Evolutionary conservation across 345 rosid genomes (phyloP).

Genomic region (Salix suchowensis): DNA sequence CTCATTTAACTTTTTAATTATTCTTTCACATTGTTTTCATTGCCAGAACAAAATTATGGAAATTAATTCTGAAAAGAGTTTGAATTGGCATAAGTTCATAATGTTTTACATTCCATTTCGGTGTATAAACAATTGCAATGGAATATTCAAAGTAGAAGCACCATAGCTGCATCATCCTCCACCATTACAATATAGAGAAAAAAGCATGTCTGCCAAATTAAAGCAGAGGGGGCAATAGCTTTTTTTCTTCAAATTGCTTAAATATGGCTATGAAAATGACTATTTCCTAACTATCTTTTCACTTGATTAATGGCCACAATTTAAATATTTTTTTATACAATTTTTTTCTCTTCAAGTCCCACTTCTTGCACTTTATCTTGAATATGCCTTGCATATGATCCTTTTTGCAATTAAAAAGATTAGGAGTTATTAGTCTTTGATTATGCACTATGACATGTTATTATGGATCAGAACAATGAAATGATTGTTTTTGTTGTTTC

Average conservation of each 20-base stretch:
- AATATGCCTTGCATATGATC: constrained; percentile 30
- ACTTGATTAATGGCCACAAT: constrained; percentile 8
- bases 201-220: background rate
- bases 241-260: background rate
- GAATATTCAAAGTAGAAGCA: background rate
- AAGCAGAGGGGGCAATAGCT: constrained; percentile 1
- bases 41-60: background rate
- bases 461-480: too few species aligned
- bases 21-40: background rate
- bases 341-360: constrained; percentile 7
- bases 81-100: background rate
- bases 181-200: background rate
- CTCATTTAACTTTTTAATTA: too few species aligned
- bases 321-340: background rate
- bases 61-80: background rate
- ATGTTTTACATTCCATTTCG: background rate
- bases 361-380: constrained; percentile 20
- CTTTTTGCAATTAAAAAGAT: constrained; percentile 7
- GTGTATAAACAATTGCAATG: background rate
- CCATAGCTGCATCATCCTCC: background rate
- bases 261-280: constrained; percentile 45
- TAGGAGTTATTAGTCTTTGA: too few species aligned
- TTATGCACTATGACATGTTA: too few species aligned
- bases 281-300: constrained; percentile 44
- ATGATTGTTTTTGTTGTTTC: too few species aligned